Base-by-base conservation (phyloP, 345 rosid genomes). In the Rhizophora apiculata region DNA sequence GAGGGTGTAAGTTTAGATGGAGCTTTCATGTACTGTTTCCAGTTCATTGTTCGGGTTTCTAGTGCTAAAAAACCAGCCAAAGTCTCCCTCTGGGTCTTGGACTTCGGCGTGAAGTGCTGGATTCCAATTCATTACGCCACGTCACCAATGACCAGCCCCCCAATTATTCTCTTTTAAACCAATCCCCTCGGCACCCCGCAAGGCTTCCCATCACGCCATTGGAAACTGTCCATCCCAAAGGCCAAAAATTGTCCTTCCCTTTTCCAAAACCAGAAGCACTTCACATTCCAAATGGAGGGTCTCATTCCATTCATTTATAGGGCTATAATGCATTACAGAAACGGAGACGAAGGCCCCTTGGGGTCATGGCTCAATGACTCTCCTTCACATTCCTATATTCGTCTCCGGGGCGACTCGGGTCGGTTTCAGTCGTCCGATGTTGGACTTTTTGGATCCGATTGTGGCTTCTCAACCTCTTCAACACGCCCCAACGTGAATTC, bases 341-440 rank as follows among this genome's bases (percentile, higher is more conserved):
- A 85, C 22, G 88, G 87, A 26, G 77, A 74, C 46, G 82, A 85
- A 19, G 81, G 84, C 2, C 65, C 79, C 21, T 21, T 81, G 2
- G 74, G 72, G 6, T 68, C 86, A 0, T 85, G 87, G 88, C 73
- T 81, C 63, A 68, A 27, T 5, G 89, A 85, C 36, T 89, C 95
- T 5, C 88, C 95, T 27, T 85, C 98, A 0, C 72, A 95, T 70
- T 81, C 87, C 5, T 94, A 94, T 82, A 88, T 81, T 76, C 81
- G 96, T 65, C 97, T 94, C 37, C 90, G 96, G 0, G 94, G 98
- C 3, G 98, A 88, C 70, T 91, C 97, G 0, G 95, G 92, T 30
- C 80, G 95, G 76, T 87, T 89, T 64, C 88, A 70, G 43, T 54
- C 82, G n/a, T 76, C 92, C 3, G 91, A 85, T 19, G 65, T 77